A percentile compares a stretch with the other conserved stretches of the same genome.
phyloP scores from a whole-genome alignment of 169 alveolate genomes.

The Blepharisma undulans region DNA sequence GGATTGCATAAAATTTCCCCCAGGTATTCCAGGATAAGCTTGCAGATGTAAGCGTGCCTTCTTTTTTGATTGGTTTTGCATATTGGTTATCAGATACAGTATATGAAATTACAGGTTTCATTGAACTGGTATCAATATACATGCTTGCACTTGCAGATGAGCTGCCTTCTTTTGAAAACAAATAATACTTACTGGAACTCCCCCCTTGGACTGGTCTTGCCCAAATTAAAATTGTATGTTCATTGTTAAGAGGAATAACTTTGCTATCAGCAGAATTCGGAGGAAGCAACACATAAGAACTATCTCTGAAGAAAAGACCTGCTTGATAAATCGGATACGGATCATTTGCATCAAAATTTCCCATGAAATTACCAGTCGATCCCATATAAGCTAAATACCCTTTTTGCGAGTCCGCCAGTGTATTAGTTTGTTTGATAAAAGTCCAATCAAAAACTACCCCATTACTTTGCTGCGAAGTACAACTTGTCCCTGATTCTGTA shows the following conservation, averaged over 20 bases:
- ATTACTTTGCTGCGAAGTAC: too few relatives aligned
- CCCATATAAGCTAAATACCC: slow-evolving; percentile 12
- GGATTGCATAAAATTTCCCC: neutral
- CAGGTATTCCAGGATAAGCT: neutral
- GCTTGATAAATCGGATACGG: neutral
- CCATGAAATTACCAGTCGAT: neutral
- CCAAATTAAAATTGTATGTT: neutral
- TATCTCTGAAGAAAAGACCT: neutral
- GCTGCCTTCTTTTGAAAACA: neutral
- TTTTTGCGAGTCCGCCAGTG: neutral
- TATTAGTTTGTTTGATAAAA: neutral
- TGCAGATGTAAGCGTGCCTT: neutral
- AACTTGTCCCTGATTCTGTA: neutral
- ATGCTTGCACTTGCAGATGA: neutral
- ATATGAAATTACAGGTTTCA: neutral
- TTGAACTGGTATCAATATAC: neutral
- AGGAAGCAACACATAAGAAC: neutral
- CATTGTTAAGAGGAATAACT: neutral
- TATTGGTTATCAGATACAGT: neutral
- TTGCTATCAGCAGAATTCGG: neutral
- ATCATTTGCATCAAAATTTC: slow-evolving; percentile 6
- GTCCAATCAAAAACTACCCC: neutral
- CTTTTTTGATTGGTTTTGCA: neutral
- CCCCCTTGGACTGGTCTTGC: neutral
- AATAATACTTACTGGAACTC: neutral